Evolutionary conservation across 2,329 filamentous ascomycete species (phyloP), one percentile per base, ranked within the genome.

Genomic region (Cercospora zeae-maydis): DNA sequence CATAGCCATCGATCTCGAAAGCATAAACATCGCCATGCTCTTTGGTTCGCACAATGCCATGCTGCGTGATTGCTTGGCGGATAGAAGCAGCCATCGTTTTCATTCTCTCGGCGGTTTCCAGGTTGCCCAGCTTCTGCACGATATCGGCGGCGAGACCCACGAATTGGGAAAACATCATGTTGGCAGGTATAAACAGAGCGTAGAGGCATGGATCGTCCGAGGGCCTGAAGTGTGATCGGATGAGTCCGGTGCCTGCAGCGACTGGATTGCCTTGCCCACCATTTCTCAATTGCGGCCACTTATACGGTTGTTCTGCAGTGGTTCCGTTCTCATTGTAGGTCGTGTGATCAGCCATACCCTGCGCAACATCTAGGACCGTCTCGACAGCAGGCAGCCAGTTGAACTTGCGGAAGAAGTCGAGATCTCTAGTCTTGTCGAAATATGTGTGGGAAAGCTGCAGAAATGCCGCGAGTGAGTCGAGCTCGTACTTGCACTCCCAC

Each of bases 81-180:
- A 67, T 42, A 36, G 34, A 47, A n/a, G 34, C 31, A 19, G 65
- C 53, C 47, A 63, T 61, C 1, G 53, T 37, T 30, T 59, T 59
- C 65, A 67, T 67, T n/a, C 51, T 42, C 9, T 42, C 45, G 13
- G 60, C 63, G n/a, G 63, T 58, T 21, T 49, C 45, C 79, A 66
- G 75, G 14, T 61, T 45, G 16, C 60, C 63, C 6, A 65, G 33
- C 47, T 63, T 58, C 14, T 63, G 34, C 45, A 58, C 60, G 16
- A 86, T 85, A 7, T 77, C 72, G 14, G 80, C 78, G 0, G 82
- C 77, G 0, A 81, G 77, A 11, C 79, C 77, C 3, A 91, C 80
- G 69, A 86, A 89, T 24, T 82, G 78, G 33, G 86, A 81, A 67
- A 91, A 87, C 87, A 90, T 89, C 88, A 91, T 91, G 55, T 82